Percentiles rank a stretch among this genome's conserved stretches.
phyloP scores from a whole-genome alignment of 768 basidiomycete species.

The Leccinum rimulosum region DNA sequence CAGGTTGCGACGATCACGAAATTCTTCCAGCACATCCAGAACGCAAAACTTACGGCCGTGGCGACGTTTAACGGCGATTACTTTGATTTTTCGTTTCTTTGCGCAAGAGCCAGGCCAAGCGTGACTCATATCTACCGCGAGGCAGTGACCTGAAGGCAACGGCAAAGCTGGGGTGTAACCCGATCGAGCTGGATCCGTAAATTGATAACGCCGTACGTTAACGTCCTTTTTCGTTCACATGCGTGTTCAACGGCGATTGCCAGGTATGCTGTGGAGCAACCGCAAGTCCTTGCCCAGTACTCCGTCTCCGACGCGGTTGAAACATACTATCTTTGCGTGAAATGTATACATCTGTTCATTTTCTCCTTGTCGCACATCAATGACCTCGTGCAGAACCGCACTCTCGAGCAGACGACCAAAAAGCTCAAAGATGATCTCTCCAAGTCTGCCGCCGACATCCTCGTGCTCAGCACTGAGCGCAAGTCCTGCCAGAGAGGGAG shows the following conservation, averaged over 20 bases:
- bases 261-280: constrained; percentile 95
- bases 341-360: constrained; percentile 99
- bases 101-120: constrained; percentile 44
- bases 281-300: constrained; percentile 93
- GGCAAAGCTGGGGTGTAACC: constrained; percentile 92
- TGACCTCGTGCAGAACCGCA: constrained; percentile 67
- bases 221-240: neutral
- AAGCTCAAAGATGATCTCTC: constrained; percentile 51
- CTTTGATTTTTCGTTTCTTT: constrained; percentile 92
- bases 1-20: constrained; percentile 78
- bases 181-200: constrained; percentile 96
- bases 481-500: constrained; percentile 24
- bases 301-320: constrained; percentile 99
- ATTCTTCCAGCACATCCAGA: constrained; percentile 93
- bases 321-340: constrained; percentile 99
- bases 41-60: constrained; percentile 94
- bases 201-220: constrained; percentile 93
- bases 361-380: no score
- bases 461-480: constrained; percentile 42
- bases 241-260: neutral
- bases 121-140: constrained; percentile 97
- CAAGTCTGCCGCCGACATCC: constrained; percentile 27
- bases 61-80: constrained; percentile 99
- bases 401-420: constrained; percentile 58
- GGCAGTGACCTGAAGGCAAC: constrained; percentile 97